Percentiles rank a stretch among this genome's conserved stretches.
Evolutionary conservation across 108 stramenopile species (phyloP).

Genomic region (Licmophora abbreviata): DNA sequence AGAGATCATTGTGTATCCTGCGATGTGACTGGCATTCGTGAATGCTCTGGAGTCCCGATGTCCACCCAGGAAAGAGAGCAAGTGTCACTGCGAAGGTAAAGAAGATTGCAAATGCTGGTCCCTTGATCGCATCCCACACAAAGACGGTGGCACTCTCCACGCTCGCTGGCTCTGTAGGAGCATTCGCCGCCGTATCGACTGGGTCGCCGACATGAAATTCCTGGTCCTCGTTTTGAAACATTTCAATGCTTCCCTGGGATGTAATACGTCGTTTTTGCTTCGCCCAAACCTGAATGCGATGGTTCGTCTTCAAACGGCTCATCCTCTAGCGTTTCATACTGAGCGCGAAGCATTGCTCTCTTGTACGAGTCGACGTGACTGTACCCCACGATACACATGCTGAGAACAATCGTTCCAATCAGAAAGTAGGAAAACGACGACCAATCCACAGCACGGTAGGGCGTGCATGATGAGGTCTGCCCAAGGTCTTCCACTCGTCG

Average conservation of each 20-base stretch:
- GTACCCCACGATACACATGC: constrained; percentile 27
- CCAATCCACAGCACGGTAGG: constrained; percentile 13
- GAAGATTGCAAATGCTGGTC: constrained; percentile 26
- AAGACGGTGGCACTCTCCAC: background rate
- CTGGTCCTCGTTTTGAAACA: background rate
- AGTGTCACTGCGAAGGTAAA: constrained; percentile 43
- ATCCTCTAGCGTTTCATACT: constrained; percentile 11
- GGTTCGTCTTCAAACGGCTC: too few relatives aligned
- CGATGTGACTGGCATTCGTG: constrained; percentile 22
- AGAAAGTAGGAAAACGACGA: constrained; percentile 39
- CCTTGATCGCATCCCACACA: constrained; percentile 16
- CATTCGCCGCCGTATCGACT: too few relatives aligned
- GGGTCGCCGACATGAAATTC: background rate
- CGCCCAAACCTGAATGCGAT: too few relatives aligned
- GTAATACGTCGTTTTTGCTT: too few relatives aligned
- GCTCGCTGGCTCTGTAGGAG: background rate
- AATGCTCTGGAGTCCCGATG: constrained; percentile 23
- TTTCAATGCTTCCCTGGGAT: too few relatives aligned
- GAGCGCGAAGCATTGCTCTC: constrained; percentile 7
- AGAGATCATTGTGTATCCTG: constrained; percentile 45
- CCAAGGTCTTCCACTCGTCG: background rate
- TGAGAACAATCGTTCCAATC: constrained; percentile 21
- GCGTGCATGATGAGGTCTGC: background rate
- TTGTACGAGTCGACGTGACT: constrained; percentile 7
- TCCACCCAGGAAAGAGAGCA: constrained; percentile 42